A percentile compares a stretch with the other conserved stretches of the same genome.
Conservation (phyloP, 805 yeast species). For the Saccharomyces kudriavzevii region DNA sequence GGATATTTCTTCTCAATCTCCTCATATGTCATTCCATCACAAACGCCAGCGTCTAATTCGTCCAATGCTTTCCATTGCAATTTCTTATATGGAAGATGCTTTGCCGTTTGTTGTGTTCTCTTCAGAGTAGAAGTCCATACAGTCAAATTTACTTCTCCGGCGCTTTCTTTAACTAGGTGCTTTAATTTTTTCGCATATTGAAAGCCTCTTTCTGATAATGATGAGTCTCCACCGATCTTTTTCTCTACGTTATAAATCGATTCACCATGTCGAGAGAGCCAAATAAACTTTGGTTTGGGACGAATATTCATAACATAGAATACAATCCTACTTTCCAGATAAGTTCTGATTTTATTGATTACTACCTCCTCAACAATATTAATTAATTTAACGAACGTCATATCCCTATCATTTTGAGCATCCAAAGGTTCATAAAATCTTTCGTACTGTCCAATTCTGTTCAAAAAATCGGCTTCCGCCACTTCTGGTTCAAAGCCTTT, state of each 20-base stretch:
- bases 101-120: constrained; percentile 90
- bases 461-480: constrained; percentile 64
- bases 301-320: constrained; percentile 94
- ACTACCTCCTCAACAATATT: constrained; percentile 85
- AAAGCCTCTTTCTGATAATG: constrained; percentile 74
- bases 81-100: constrained; percentile 69
- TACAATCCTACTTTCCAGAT: constrained; percentile 85
- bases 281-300: constrained; percentile 83
- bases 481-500: constrained; percentile 55
- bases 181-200: constrained; percentile 78
- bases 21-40: constrained; percentile 95
- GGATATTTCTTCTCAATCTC: constrained; percentile 81
- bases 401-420: constrained; percentile 44
- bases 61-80: constrained; percentile 94
- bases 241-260: constrained; percentile 87
- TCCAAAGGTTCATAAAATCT: constrained; percentile 70
- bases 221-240: constrained; percentile 92
- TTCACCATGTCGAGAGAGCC: constrained; percentile 95
- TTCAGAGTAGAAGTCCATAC: constrained; percentile 93
- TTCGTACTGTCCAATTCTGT: constrained; percentile 68
- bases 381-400: constrained; percentile 80
- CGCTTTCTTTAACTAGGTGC: constrained; percentile 51
- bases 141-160: constrained; percentile 60
- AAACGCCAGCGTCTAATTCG: constrained; percentile 94
- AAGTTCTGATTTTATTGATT: constrained; percentile 78